Evolutionary conservation across 768 basidiomycete species (phyloP).

Genomic region (Cyclocybe aegerita): DNA sequence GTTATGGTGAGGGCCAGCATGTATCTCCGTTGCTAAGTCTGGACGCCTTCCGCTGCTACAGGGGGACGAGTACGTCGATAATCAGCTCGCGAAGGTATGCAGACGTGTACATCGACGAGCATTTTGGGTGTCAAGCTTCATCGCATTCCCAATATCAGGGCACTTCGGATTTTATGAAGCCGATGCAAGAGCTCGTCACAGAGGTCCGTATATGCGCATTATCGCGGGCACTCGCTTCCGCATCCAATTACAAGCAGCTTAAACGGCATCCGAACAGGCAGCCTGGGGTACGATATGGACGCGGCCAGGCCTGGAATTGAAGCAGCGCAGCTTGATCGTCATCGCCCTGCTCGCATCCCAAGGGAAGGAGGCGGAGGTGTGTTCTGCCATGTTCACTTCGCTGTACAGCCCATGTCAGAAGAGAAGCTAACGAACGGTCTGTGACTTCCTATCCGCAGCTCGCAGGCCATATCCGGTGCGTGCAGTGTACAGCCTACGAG

Average conservation of each 20-base stretch:
- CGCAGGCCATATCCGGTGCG: constrained; percentile 33
- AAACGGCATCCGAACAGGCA: constrained; percentile 21
- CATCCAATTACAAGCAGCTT: background rate
- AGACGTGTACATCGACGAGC: too few relatives aligned
- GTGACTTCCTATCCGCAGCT: constrained; percentile 22
- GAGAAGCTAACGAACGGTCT: background rate
- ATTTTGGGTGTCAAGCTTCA: too few relatives aligned
- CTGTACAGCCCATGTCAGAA: too few relatives aligned
- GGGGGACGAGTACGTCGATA: constrained; percentile 44
- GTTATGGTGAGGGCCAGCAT: constrained; percentile 35
- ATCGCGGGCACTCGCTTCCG: background rate
- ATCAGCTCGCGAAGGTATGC: constrained; percentile 38
- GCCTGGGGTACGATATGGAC: constrained; percentile 50
- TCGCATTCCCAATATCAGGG: constrained; percentile 18
- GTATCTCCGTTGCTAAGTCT: background rate
- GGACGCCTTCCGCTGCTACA: constrained; percentile 11
- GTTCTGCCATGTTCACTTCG: background rate
- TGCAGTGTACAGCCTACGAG: background rate
- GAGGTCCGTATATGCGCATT: constrained; percentile 24
- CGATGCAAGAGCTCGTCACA: constrained; percentile 45
- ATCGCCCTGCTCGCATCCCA: constrained; percentile 42
- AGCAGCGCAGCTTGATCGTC: constrained; percentile 44
- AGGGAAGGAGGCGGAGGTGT: constrained; percentile 42
- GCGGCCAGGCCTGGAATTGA: constrained; percentile 43
- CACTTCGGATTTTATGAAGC: constrained; percentile 44